Conservation (phyloP, 2,329 filamentous ascomycete species). For the Colletotrichum euphorbiae region DNA sequence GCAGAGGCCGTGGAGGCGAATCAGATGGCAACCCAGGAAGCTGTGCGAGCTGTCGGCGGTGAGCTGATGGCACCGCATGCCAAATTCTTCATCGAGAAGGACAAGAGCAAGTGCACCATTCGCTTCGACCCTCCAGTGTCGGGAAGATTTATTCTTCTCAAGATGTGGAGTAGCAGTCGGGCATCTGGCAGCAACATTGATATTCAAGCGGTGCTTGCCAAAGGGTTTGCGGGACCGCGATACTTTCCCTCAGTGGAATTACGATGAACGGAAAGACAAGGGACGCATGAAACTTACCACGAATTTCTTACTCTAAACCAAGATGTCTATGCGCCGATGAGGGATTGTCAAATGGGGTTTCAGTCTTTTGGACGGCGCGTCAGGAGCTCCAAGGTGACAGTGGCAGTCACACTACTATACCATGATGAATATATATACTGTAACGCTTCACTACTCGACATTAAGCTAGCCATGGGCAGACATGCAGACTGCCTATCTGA, state of each 20-base stretch:
- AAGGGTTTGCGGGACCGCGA: slow-evolving; percentile 86
- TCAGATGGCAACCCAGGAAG: slow-evolving; percentile 67
- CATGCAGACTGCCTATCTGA: too few relatives aligned
- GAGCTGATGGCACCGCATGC: slow-evolving; percentile 79
- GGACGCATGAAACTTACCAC: neutral
- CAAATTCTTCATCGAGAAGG: slow-evolving; percentile 84
- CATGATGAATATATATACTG: slow-evolving; percentile 19
- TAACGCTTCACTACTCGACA: neutral
- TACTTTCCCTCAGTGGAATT: slow-evolving; percentile 80
- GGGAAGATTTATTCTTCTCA: slow-evolving; percentile 85
- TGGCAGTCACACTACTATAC: slow-evolving; percentile 32
- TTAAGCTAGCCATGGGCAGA: neutral
- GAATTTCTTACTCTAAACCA: slow-evolving; percentile 14
- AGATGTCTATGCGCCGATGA: neutral
- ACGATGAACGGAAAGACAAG: slow-evolving; percentile 54
- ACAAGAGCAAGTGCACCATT: slow-evolving; percentile 87
- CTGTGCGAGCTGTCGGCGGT: slow-evolving; percentile 66
- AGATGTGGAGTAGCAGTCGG: slow-evolving; percentile 85
- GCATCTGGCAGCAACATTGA: slow-evolving; percentile 80
- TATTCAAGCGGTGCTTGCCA: slow-evolving; percentile 85
- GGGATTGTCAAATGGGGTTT: slow-evolving; percentile 15
- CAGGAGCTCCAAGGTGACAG: slow-evolving; percentile 8
- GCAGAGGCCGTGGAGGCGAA: slow-evolving; percentile 59
- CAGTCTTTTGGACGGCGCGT: neutral
- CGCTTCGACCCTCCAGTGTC: slow-evolving; percentile 86